These are phyloP conservation scores for Neurospora tetraspora DNA, from an alignment of 495 filamentous ascomycete genomes.

Conservation along the genomic window DNA sequence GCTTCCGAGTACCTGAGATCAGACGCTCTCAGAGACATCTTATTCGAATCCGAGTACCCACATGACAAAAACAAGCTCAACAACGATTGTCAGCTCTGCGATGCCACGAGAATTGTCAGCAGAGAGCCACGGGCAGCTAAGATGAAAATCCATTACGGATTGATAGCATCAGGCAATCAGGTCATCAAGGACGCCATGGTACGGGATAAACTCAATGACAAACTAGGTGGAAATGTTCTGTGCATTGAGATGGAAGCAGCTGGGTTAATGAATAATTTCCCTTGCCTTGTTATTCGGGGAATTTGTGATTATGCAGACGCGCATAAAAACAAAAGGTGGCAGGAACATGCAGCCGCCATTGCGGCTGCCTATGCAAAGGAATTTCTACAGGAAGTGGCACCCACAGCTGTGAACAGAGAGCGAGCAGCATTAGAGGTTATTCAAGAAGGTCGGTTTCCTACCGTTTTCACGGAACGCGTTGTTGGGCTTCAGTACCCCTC, in stretches of 20 bases:
- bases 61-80: not conserved
- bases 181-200: conserved; percentile 10
- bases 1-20: not conserved
- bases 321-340: not conserved
- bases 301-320: not conserved
- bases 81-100: no score
- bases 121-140: not conserved
- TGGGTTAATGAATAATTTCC: not conserved
- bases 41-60: not conserved
- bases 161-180: conserved; percentile 18
- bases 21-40: not conserved
- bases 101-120: no score
- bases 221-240: not conserved
- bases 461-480: no score
- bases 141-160: conserved; percentile 11
- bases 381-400: not conserved
- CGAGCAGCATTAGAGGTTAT: not conserved
- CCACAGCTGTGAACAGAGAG: not conserved
- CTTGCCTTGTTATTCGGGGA: not conserved
- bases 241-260: not conserved
- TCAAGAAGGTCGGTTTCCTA: no score
- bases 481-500: no score
- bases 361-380: conserved; percentile 16
- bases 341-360: conserved; percentile 10
- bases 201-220: conserved; percentile 3